Conservation (phyloP, 2,329 filamentous ascomycete species). For the Macrophomina phaseolina region DNA sequence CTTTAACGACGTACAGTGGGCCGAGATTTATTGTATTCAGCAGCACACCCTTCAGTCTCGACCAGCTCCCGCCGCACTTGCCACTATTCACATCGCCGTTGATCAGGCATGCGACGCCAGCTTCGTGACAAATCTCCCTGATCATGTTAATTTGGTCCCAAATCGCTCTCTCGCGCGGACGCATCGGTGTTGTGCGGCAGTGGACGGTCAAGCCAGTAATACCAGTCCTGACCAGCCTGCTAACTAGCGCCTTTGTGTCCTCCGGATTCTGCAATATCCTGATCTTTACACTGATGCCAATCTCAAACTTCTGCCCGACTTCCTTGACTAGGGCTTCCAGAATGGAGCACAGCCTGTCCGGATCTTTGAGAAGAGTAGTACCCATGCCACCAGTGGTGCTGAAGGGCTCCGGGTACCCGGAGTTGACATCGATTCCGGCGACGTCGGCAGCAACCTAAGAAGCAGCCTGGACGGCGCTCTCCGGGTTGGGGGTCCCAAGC, state of each 20-base stretch:
- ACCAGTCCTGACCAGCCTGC: slow-evolving; percentile 79
- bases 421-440: slow-evolving; percentile 93
- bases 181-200: slow-evolving; percentile 95
- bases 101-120: slow-evolving; percentile 90
- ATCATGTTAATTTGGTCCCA: slow-evolving; percentile 87
- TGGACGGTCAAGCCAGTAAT: slow-evolving; percentile 93
- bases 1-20: slow-evolving; percentile 20
- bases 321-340: slow-evolving; percentile 80
- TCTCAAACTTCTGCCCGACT: slow-evolving; percentile 77
- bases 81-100: slow-evolving; percentile 78
- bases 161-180: slow-evolving; percentile 85
- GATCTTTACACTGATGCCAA: slow-evolving; percentile 97
- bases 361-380: slow-evolving; percentile 85
- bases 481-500: slow-evolving; percentile 84
- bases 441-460: slow-evolving; percentile 85
- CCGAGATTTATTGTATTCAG: slow-evolving; percentile 29
- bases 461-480: slow-evolving; percentile 82
- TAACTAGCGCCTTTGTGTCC: slow-evolving; percentile 78
- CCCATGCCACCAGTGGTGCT: slow-evolving; percentile 95
- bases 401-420: slow-evolving; percentile 97
- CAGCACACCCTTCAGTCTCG: slow-evolving; percentile 10
- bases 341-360: slow-evolving; percentile 83
- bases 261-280: slow-evolving; percentile 79
- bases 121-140: slow-evolving; percentile 76
- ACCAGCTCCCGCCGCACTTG: slow-evolving; percentile 25